Conservation (phyloP, 2,329 filamentous ascomycete genomes). For the Albifimbria verrucaria region DNA sequence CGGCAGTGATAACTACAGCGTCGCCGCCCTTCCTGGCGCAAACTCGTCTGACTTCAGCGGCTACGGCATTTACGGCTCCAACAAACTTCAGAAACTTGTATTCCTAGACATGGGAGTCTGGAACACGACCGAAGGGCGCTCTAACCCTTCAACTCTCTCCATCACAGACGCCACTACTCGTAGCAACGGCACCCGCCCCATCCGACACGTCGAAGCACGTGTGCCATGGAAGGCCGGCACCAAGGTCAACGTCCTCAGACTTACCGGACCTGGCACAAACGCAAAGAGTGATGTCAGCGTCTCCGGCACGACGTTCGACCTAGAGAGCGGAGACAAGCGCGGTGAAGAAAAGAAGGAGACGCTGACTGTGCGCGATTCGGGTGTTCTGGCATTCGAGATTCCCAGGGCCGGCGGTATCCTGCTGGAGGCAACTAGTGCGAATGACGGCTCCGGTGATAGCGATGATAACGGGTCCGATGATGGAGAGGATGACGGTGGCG, state of each 20-base stretch:
- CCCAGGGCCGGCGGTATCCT: neutral
- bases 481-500: neutral
- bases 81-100: neutral
- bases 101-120: neutral
- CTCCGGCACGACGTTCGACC: constrained; percentile 9
- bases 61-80: neutral
- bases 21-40: neutral
- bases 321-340: constrained; percentile 5
- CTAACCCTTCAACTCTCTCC: constrained; percentile 2
- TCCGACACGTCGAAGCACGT: neutral
- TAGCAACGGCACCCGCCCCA: neutral
- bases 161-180: neutral
- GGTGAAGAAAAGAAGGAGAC: constrained; percentile 3
- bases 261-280: neutral
- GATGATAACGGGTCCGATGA: neutral
- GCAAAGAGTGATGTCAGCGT: constrained; percentile 20
- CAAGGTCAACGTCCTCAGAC: neutral
- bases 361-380: neutral
- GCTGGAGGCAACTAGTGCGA: neutral
- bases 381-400: neutral
- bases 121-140: constrained; percentile 6
- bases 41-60: neutral
- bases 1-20: neutral
- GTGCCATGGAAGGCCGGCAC: neutral
- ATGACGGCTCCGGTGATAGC: neutral